phyloP scores from a whole-genome alignment of 1,139 yeast genomes.

The Yamadazyma oceani region DNA sequence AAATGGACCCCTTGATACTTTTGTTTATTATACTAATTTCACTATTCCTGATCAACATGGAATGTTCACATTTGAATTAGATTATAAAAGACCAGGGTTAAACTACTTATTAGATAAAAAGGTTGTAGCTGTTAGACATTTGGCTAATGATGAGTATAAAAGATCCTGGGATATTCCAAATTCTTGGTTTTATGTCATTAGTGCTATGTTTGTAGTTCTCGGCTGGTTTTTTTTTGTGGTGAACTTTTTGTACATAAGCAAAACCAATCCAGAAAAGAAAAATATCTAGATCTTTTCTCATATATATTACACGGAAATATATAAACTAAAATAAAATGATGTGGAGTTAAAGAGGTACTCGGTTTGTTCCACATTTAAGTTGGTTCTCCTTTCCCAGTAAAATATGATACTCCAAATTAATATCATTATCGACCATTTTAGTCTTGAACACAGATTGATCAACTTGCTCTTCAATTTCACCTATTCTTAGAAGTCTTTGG shows the following conservation, averaged over 20 bases:
- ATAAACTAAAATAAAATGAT: too few relatives aligned
- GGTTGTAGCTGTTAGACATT: slow-evolving; percentile 85
- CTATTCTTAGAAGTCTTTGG: slow-evolving; percentile 6
- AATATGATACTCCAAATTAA: slow-evolving; percentile 12
- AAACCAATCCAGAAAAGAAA: slow-evolving; percentile 31
- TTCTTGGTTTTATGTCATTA: slow-evolving; percentile 85
- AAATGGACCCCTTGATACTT: slow-evolving; percentile 35
- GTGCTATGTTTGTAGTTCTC: slow-evolving; percentile 65
- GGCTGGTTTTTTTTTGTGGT: slow-evolving; percentile 78
- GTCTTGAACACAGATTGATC: slow-evolving; percentile 3
- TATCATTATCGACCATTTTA: slow-evolving; percentile 8
- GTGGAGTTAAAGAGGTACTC: slow-evolving; percentile 2
- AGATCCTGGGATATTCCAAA: slow-evolving; percentile 93
- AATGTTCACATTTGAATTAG: slow-evolving; percentile 82
- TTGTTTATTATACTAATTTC: slow-evolving; percentile 46
- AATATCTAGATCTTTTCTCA: slow-evolving; percentile 20
- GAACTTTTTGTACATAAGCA: slow-evolving; percentile 56
- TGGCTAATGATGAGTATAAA: slow-evolving; percentile 93
- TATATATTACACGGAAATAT: slow-evolving; percentile 2
- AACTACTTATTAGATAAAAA: slow-evolving; percentile 64
- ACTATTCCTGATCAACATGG: slow-evolving; percentile 95
- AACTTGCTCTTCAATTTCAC: slow-evolving; percentile 3
- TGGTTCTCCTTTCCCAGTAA: slow-evolving; percentile 8
- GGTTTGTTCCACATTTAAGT: slow-evolving; percentile 7
- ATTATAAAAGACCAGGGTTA: slow-evolving; percentile 79